These are phyloP conservation scores for Scorias spongiosa DNA, from an alignment of 2,329 filamentous ascomycete species.

Conservation along the genomic window DNA sequence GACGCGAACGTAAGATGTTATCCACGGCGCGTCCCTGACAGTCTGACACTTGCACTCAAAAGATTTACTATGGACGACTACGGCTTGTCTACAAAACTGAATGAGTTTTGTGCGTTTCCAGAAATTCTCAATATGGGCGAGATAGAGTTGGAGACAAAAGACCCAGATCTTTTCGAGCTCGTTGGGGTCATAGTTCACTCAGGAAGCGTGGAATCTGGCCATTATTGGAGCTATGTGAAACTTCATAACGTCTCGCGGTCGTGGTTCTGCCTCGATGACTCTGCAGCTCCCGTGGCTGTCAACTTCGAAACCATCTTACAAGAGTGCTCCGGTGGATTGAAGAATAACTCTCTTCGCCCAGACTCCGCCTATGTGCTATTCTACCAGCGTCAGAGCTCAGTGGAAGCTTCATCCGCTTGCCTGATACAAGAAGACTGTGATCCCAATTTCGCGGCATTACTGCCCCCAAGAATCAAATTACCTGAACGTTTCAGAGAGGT, in stretches of 20 bases:
- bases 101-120: slow-evolving; percentile 87
- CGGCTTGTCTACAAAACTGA: slow-evolving; percentile 78
- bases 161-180: slow-evolving; percentile 74
- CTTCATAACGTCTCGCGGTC: slow-evolving; percentile 37
- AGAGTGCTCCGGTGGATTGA: slow-evolving; percentile 51
- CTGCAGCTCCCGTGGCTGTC: slow-evolving; percentile 29
- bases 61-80: slow-evolving; percentile 67
- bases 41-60: slow-evolving; percentile 90
- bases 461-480: neutral
- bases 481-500: neutral
- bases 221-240: slow-evolving; percentile 93
- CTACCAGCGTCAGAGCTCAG: slow-evolving; percentile 59
- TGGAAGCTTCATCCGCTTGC: neutral
- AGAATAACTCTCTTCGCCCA: slow-evolving; percentile 42
- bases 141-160: slow-evolving; percentile 77
- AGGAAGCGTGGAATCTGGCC: slow-evolving; percentile 82
- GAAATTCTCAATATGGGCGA: slow-evolving; percentile 68
- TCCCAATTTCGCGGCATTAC: neutral
- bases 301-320: slow-evolving; percentile 45
- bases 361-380: slow-evolving; percentile 94
- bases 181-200: slow-evolving; percentile 92
- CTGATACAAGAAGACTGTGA: neutral
- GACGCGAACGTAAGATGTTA: slow-evolving; percentile 82
- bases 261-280: slow-evolving; percentile 23
- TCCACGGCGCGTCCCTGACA: slow-evolving; percentile 81